Evolutionary conservation across 805 yeast species (phyloP).

Genomic region (Kurtzmaniella cleridarum): DNA sequence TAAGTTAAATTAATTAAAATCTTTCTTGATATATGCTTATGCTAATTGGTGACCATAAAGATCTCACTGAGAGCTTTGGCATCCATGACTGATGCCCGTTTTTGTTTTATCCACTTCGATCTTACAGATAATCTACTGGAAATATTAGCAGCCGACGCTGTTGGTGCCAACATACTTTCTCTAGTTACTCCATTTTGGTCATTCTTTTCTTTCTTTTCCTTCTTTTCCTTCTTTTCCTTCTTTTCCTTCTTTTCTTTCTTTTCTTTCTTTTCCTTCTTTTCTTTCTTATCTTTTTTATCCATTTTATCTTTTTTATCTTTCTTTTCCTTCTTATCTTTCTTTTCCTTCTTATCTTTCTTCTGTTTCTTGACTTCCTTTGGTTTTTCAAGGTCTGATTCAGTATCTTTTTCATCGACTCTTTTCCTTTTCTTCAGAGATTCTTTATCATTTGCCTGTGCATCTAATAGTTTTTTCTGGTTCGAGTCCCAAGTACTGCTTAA

Average conservation of each 20-base stretch:
- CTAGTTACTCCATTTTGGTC: conserved; percentile 19
- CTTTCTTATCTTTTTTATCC: conserved; percentile 17
- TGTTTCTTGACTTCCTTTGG: conserved; percentile 13
- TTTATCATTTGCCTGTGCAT: conserved; percentile 17
- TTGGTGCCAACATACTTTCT: conserved; percentile 20
- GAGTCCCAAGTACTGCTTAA: conserved; percentile 79
- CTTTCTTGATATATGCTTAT: neutral
- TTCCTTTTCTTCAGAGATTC: conserved; percentile 13
- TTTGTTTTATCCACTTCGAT: conserved; percentile 83
- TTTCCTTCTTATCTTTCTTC: conserved; percentile 17
- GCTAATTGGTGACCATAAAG: conserved; percentile 68
- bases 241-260: conserved; percentile 13
- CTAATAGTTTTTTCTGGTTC: conserved; percentile 31
- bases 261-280: conserved; percentile 15
- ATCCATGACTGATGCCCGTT: conserved; percentile 88
- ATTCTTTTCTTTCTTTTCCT: conserved; percentile 17
- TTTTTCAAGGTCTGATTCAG: conserved; percentile 14
- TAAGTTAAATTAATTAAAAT: too few species aligned
- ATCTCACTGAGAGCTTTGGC: conserved; percentile 85
- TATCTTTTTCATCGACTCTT: conserved; percentile 16
- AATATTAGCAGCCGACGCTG: conserved; percentile 13
- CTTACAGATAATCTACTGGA: conserved; percentile 53
- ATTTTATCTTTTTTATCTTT: conserved; percentile 18
- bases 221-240: conserved; percentile 20
- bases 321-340: conserved; percentile 17